phyloP scores from a whole-genome alignment of 1,284 basidiomycete species.

The Uromyces viciae-fabae region DNA sequence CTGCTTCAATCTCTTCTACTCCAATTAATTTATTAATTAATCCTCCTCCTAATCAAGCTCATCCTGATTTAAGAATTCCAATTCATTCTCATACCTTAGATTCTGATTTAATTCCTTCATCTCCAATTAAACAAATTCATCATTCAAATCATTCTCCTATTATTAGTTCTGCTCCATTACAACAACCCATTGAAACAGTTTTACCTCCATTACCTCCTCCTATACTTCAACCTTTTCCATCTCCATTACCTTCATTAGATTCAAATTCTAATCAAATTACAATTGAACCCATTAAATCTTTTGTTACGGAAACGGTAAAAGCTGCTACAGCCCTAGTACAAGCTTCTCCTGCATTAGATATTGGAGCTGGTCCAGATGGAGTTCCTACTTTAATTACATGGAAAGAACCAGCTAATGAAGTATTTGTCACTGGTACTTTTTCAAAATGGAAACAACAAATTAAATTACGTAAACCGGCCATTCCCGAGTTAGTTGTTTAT shows the following conservation, averaged over 20 bases:
- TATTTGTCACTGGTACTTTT: conserved; percentile 63
- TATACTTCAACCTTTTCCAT: conserved; percentile 35
- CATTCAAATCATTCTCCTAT: neutral
- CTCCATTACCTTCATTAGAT: conserved; percentile 20
- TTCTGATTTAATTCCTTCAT: neutral
- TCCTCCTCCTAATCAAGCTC: neutral
- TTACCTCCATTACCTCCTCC: conserved; percentile 38
- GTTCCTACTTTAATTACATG: conserved; percentile 53
- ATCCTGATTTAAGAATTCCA: neutral
- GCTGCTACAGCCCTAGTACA: conserved; percentile 49
- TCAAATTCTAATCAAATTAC: neutral
- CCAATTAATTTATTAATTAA: neutral
- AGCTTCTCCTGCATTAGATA: conserved; percentile 47
- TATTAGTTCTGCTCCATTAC: conserved; percentile 12
- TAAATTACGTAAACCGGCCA: conserved; percentile 54
- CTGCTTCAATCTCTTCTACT: neutral
- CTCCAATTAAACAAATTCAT: neutral
- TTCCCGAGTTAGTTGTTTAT: conserved; percentile 41
- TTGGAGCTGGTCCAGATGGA: conserved; percentile 52
- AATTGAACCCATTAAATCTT: conserved; percentile 26
- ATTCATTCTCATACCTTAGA: neutral
- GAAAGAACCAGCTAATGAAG: conserved; percentile 54
- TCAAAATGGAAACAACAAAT: conserved; percentile 62
- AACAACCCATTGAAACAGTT: conserved; percentile 42
- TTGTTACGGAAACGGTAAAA: conserved; percentile 49